Conservation (phyloP, 2,329 filamentous ascomycete species). For the Neocucurbitaria cava region DNA sequence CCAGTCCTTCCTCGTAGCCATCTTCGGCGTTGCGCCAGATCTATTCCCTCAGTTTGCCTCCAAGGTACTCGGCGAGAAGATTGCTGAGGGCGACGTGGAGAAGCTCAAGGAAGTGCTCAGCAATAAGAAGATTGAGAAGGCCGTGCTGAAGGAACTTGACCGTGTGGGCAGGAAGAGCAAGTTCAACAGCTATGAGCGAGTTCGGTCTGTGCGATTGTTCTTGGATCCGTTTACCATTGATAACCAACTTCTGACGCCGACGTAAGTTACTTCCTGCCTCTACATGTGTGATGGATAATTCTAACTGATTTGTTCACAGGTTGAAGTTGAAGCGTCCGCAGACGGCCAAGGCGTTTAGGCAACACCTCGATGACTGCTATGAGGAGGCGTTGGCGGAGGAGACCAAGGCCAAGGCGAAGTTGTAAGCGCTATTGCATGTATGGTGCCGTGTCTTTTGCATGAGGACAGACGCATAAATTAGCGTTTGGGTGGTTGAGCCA, state of each 20-base stretch:
- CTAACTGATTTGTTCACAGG: slow-evolving; percentile 49
- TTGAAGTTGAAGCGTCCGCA: slow-evolving; percentile 76
- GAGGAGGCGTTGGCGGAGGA: slow-evolving; percentile 58
- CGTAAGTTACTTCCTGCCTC: slow-evolving; percentile 66
- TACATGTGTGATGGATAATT: neutral
- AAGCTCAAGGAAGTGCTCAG: slow-evolving; percentile 71
- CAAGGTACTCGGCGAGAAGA: slow-evolving; percentile 73
- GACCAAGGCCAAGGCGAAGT: slow-evolving; percentile 52
- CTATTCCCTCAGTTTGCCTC: slow-evolving; percentile 81
- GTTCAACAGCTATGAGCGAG: slow-evolving; percentile 89
- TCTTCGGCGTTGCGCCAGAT: slow-evolving; percentile 88
- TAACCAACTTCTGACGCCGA: slow-evolving; percentile 87
- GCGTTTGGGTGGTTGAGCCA: neutral
- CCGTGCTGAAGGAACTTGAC: slow-evolving; percentile 80
- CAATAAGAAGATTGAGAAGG: slow-evolving; percentile 74
- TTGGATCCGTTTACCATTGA: slow-evolving; percentile 92
- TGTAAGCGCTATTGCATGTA: slow-evolving; percentile 48
- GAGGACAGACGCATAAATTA: slow-evolving; percentile 3
- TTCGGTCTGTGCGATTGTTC: slow-evolving; percentile 75
- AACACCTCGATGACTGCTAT: slow-evolving; percentile 67
- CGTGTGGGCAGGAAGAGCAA: slow-evolving; percentile 80
- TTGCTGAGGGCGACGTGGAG: slow-evolving; percentile 69
- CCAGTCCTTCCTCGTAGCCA: slow-evolving; percentile 80
- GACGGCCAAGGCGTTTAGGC: slow-evolving; percentile 67
- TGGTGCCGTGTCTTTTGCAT: neutral